Conservation (phyloP, 2,329 filamentous ascomycete species). For the Colletotrichum eremochloae region DNA sequence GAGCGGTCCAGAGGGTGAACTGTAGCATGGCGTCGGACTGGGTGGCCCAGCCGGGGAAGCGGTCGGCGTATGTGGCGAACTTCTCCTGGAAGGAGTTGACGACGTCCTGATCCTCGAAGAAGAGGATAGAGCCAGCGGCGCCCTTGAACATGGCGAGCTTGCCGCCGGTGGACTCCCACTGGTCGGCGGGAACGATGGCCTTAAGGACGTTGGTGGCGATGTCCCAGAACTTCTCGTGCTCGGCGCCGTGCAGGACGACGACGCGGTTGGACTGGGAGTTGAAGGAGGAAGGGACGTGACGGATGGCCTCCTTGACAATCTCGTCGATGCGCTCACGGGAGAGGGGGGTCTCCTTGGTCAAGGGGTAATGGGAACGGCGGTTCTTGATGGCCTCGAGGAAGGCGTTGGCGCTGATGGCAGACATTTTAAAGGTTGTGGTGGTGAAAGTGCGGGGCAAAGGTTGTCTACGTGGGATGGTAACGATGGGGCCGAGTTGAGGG, state of each 20-base stretch:
- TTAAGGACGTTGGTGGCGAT: conserved; percentile 75
- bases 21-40: conserved; percentile 89
- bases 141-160: conserved; percentile 71
- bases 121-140: conserved; percentile 86
- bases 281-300: conserved; percentile 84
- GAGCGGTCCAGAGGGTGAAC: conserved; percentile 82
- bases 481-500: conserved; percentile 10
- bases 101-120: conserved; percentile 83
- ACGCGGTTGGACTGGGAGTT: conserved; percentile 88
- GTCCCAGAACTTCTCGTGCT: conserved; percentile 93
- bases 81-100: conserved; percentile 76
- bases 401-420: conserved; percentile 56
- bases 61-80: conserved; percentile 81
- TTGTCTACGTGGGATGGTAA: conserved; percentile 7
- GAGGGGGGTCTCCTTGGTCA: conserved; percentile 74
- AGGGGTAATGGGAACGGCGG: conserved; percentile 78
- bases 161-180: conserved; percentile 66
- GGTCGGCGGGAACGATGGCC: conserved; percentile 74
- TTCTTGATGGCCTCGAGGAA: conserved; percentile 75
- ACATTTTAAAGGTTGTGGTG: conserved; percentile 40
- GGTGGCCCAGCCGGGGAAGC: conserved; percentile 81
- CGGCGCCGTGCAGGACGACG: conserved; percentile 82
- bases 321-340: conserved; percentile 71
- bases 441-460: conserved; percentile 18
- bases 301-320: conserved; percentile 74